A percentile compares a stretch with the other conserved stretches of the same genome.
Evolutionary conservation across 2,329 filamentous ascomycete genomes (phyloP).

Genomic region (Aureobasidium melanogenum): DNA sequence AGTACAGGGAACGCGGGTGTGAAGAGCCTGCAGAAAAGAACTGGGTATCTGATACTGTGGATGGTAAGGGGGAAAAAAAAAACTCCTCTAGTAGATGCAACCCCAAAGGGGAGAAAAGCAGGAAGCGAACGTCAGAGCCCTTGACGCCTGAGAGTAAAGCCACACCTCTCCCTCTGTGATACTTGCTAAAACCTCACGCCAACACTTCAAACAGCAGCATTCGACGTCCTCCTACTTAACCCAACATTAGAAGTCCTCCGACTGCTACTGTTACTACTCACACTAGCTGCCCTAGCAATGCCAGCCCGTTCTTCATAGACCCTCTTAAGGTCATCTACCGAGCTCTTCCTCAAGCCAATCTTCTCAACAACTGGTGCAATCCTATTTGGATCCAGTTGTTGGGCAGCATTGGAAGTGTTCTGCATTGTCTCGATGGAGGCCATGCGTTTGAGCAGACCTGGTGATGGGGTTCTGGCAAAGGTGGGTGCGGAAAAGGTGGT

Average conservation of each 20-base stretch:
- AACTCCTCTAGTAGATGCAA: neutral
- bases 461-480: conserved; percentile 26
- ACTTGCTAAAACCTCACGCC: too few species aligned
- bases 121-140: neutral
- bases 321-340: conserved; percentile 38
- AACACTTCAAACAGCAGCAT: neutral
- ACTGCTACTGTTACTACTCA: neutral
- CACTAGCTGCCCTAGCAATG: conserved; percentile 1
- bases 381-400: neutral
- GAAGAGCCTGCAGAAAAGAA: neutral
- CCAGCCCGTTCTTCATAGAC: conserved; percentile 39
- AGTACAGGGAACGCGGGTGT: neutral
- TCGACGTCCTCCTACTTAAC: neutral
- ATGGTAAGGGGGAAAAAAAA: neutral
- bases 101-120: neutral
- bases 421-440: conserved; percentile 31
- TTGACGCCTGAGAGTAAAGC: neutral
- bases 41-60: neutral
- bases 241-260: neutral
- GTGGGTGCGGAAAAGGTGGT: neutral
- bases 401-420: neutral
- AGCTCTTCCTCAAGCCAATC: conserved; percentile 36
- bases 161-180: too few species aligned
- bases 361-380: neutral
- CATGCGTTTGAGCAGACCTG: conserved; percentile 38